Evolutionary conservation across 257 asterid genomes (phyloP).

Genomic region (Petrea volubilis): DNA sequence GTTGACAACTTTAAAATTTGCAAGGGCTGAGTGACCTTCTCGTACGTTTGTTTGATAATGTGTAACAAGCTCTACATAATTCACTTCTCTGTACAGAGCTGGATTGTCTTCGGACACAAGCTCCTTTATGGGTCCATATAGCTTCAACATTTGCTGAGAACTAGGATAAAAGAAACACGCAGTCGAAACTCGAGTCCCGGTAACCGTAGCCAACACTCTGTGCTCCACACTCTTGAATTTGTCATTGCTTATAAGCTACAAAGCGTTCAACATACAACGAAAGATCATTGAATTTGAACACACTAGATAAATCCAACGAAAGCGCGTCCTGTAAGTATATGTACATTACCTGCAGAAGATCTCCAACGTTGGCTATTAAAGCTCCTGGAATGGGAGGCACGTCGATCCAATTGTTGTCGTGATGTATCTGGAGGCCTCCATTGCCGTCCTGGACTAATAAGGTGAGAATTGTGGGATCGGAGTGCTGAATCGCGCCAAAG

Average conservation of each 20-base stretch:
- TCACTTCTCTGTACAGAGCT: slow-evolving; percentile 52
- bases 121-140: slow-evolving; percentile 56
- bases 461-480: slow-evolving; percentile 62
- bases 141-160: slow-evolving; percentile 31
- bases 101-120: slow-evolving; percentile 46
- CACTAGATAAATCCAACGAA: neutral
- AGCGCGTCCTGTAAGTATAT: neutral
- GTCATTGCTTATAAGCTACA: slow-evolving; percentile 68
- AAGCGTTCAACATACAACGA: neutral
- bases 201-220: slow-evolving; percentile 50
- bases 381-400: slow-evolving; percentile 71
- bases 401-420: slow-evolving; percentile 56
- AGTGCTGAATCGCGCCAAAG: slow-evolving; percentile 53
- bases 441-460: slow-evolving; percentile 52
- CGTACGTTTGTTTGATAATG: slow-evolving; percentile 39
- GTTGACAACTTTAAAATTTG: slow-evolving; percentile 38
- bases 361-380: slow-evolving; percentile 69
- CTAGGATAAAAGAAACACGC: slow-evolving; percentile 73
- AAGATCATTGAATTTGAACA: neutral
- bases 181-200: slow-evolving; percentile 57
- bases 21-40: slow-evolving; percentile 42
- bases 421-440: slow-evolving; percentile 78
- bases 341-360: slow-evolving; percentile 56
- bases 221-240: slow-evolving; percentile 78
- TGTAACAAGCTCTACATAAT: slow-evolving; percentile 47